Evolutionary conservation across 768 basidiomycete species (phyloP).

Genomic region (Auricularia sp.): DNA sequence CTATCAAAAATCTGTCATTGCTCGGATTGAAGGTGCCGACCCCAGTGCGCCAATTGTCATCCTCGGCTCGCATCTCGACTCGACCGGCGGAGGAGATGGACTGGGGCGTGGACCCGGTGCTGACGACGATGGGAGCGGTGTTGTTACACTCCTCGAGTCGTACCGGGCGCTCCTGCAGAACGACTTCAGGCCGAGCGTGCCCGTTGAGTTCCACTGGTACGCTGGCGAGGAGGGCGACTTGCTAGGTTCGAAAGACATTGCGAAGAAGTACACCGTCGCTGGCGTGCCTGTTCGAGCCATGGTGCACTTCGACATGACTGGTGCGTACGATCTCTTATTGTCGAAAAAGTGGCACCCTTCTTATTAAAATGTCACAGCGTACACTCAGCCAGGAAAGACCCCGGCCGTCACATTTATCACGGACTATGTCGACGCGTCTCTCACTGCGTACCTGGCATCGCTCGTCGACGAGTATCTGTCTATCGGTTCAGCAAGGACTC

Average conservation of each 20-base stretch:
- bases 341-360: not conserved
- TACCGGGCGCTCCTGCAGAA: slow-evolving; percentile 3
- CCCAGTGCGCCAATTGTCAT: slow-evolving; percentile 32
- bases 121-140: slow-evolving; percentile 4
- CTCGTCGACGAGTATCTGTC: slow-evolving; percentile 7
- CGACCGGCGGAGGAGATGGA: slow-evolving; percentile 15
- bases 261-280: slow-evolving; percentile 22
- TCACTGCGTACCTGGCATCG: slow-evolving; percentile 22
- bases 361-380: slow-evolving; percentile 21
- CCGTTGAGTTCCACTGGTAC: slow-evolving; percentile 15
- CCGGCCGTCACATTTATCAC: not conserved
- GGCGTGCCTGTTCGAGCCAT: slow-evolving; percentile 24
- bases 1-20: slow-evolving; percentile 3
- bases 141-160: slow-evolving; percentile 7
- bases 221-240: slow-evolving; percentile 14
- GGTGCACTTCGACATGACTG: slow-evolving; percentile 14
- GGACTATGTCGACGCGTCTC: slow-evolving; percentile 11
- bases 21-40: slow-evolving; percentile 2
- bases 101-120: slow-evolving; percentile 4
- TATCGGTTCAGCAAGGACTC: not conserved
- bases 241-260: slow-evolving; percentile 25
- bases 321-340: slow-evolving; percentile 18
- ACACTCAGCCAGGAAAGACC: slow-evolving; percentile 29
- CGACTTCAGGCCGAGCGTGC: slow-evolving; percentile 1
- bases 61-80: slow-evolving; percentile 83